Conservation (phyloP, 495 filamentous ascomycete genomes). For the Chaetomium cochliodes region DNA sequence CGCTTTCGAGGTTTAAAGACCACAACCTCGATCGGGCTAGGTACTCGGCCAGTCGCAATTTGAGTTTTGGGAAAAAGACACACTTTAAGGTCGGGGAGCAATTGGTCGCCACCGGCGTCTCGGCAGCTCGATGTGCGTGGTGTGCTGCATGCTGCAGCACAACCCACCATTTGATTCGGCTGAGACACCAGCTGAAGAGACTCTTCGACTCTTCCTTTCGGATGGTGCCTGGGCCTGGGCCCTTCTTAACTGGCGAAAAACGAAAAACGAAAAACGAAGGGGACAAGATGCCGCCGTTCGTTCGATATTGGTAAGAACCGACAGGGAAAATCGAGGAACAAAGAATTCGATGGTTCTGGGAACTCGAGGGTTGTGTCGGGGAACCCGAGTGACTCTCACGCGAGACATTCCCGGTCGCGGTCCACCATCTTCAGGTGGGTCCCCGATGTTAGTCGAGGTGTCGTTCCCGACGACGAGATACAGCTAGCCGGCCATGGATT, state of each 20-base stretch:
- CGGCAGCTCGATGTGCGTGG: neutral
- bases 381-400: neutral
- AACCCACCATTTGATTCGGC: neutral
- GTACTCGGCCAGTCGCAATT: too few species aligned
- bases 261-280: too few species aligned
- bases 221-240: neutral
- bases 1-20: too few species aligned
- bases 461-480: neutral
- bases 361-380: too few species aligned
- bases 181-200: neutral
- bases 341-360: too few species aligned
- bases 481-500: neutral
- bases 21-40: neutral
- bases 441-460: slow-evolving; percentile 4
- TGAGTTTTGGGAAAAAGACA: neutral
- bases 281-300: too few species aligned
- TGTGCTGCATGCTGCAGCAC: neutral
- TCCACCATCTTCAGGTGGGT: slow-evolving; percentile 5
- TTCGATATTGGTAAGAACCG: neutral
- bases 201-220: neutral
- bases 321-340: neutral
- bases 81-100: neutral
- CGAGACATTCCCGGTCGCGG: neutral
- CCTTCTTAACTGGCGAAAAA: neutral
- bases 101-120: neutral